Base-by-base conservation (phyloP, 2,329 filamentous ascomycete species). In the Paecilomyces sp. region DNA sequence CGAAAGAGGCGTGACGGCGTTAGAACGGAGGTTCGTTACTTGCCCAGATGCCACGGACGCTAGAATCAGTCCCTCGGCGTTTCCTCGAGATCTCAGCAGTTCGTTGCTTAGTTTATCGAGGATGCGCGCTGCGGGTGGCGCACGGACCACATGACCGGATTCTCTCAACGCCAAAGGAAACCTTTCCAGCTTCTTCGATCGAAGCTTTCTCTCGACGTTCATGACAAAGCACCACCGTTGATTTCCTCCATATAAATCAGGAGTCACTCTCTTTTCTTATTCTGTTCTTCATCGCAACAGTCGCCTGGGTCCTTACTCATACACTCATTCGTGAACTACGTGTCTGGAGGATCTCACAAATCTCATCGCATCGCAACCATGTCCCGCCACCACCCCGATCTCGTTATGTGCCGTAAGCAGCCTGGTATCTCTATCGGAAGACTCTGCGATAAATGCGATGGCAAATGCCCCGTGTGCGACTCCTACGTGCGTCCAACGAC, bases 321-420 rank as follows among this genome's bases (percentile, higher is more conserved):
- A 24, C 31, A 18, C 22, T 33, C 33, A 41, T 59, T 57, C 55
- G 33, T 51, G 53, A 54, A 22, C 34, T 52, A 51, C 52, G 41
- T 9, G n/a, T 47, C 41, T 47, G 8, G 18, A 47, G 15, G n/a
- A 47, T 30, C 30, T 24, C 18, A 30, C 54, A 47, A 34, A 41
- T 18, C 54, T 51, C 36, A 41, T 52, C 55, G 3, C 57, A 57
- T 15, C n/a, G 25, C 15, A 34, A 82, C 36, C 73, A 95, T 95
- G 91, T 96, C 91, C 73, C 91, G 91, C 80, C 91, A 96, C 84
- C 91, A 97, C 77, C 92, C 92, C 77, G 94, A 99, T 82, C 88
- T 99, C 67, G 94, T 99, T 70, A 97, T 97, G 93, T 99, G 94
- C 85, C 92, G 93, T 81, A 99, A 99, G 81, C 93, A 96, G 77